Evolutionary conservation across 1,139 yeast genomes (phyloP).

Genomic region (Kodamaea suecica): DNA sequence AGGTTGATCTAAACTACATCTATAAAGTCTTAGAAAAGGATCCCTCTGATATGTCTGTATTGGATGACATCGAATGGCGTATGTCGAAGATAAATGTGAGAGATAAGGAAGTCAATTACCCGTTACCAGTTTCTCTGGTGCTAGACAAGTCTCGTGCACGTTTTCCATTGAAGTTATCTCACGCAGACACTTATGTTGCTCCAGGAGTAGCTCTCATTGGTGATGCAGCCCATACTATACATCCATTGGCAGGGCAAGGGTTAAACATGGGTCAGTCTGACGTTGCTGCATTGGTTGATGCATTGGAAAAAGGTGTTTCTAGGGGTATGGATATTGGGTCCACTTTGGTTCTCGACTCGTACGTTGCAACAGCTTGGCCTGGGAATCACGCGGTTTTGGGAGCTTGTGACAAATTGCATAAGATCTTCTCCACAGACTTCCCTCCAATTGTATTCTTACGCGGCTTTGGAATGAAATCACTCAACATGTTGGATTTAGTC

Average conservation of each 20-base stretch:
- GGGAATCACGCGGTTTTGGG: conserved; percentile 79
- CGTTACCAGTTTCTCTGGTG: conserved; percentile 61
- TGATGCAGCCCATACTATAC: conserved; percentile 97
- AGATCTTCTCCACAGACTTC: conserved; percentile 73
- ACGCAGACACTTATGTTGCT: conserved; percentile 83
- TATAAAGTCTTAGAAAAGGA: conserved; percentile 30
- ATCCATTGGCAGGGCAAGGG: conserved; percentile 98
- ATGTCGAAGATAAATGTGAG: conserved; percentile 41
- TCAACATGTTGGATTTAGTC: conserved; percentile 60
- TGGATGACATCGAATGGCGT: conserved; percentile 75
- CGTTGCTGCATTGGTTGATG: conserved; percentile 65
- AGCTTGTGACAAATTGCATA: conserved; percentile 88
- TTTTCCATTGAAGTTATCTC: conserved; percentile 85
- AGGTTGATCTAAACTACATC: conserved; percentile 41
- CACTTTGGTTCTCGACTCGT: conserved; percentile 78
- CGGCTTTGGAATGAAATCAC: conserved; percentile 67
- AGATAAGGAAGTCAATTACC: conserved; percentile 58
- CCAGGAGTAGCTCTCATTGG: conserved; percentile 90
- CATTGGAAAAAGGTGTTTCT: conserved; percentile 64
- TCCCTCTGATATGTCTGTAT: conserved; percentile 47
- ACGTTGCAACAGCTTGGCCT: conserved; percentile 78
- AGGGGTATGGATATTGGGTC: conserved; percentile 91
- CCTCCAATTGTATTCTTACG: conserved; percentile 73
- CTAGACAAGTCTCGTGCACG: conserved; percentile 70
- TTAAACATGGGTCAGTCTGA: conserved; percentile 98